Evolutionary conservation across 2,329 filamentous ascomycete genomes (phyloP), one percentile per base, ranked within the genome.

Genomic region (Epicoccum nigrum): DNA sequence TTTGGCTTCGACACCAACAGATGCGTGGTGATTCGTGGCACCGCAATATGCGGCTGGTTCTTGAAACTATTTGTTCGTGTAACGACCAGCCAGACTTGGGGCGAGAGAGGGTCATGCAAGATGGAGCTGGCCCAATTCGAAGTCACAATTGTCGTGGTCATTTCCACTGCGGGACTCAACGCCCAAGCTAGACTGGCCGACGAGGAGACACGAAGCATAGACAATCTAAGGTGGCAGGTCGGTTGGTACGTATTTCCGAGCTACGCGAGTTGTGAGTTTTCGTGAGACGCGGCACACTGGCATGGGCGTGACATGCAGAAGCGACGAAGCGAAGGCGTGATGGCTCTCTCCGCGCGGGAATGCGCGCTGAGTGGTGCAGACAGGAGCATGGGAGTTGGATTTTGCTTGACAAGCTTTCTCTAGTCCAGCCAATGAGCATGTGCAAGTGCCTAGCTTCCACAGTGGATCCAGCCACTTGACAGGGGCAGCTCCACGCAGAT

Each of bases 321-420:
- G 68, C 70, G 68, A 71, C 48, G 49, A 55, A 54, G 60, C 42
- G 52, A 56, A 58, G 50, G 51, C 57, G 48, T 56, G 57, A 55
- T 58, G 59, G 48, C 44, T 48, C 56, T 59, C 48, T 54, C 60
- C 57, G 62, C 60, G 60, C 63, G 64, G 57, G 54, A 62, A 55
- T 56, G 53, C 59, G 54, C 58, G 55, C 55, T 62, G 60, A 69
- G 60, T 66, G 61, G 67, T 65, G 63, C 56, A 58, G 48, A 54
- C 60, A 55, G 51, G 60, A 57, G 59, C 59, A 44, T 60, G 55
- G 59, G 38, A 59, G 62, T 63, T 60, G 63, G 61, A 56, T 61
- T 64, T 62, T 67, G 70, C 68, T 69, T 61, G 64, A 68, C 64
- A 72, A 72, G 70, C 67, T 70, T 71, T 69, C 59, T 51, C 59